Conservation (phyloP, 176 grass and related monocot genomes). For the Thinopyrum elongatum region DNA sequence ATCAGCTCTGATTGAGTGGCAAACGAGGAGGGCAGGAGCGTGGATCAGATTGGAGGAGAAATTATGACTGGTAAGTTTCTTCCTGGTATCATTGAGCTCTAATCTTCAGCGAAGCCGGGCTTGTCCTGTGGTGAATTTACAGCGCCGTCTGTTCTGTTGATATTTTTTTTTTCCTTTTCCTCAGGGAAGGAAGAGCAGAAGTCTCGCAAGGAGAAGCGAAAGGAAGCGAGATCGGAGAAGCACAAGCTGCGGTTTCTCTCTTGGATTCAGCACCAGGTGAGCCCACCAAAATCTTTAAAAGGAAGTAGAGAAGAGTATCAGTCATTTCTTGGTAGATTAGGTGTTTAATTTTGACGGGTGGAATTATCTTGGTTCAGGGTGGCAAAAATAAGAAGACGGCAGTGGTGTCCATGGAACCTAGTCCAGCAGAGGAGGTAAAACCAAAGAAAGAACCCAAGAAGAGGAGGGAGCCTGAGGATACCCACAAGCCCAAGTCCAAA, state of each 20-base stretch:
- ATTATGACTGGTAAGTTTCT: slow-evolving; percentile 24
- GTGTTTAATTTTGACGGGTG: neutral
- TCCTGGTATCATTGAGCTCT: neutral
- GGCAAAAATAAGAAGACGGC: slow-evolving; percentile 38
- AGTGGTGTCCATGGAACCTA: neutral
- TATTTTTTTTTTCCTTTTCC: neutral
- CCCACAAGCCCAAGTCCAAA: slow-evolving; percentile 47
- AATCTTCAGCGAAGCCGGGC: neutral
- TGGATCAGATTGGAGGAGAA: neutral
- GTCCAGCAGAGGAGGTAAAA: slow-evolving; percentile 31
- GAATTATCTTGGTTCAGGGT: slow-evolving; percentile 18
- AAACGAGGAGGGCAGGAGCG: neutral
- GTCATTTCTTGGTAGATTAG: neutral
- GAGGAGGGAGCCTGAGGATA: slow-evolving; percentile 36
- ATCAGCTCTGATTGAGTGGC: neutral
- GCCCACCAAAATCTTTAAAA: neutral
- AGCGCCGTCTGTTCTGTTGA: neutral
- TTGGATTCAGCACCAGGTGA: slow-evolving; percentile 63
- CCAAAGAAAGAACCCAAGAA: slow-evolving; percentile 34
- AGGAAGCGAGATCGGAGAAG: slow-evolving; percentile 50
- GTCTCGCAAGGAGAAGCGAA: slow-evolving; percentile 53
- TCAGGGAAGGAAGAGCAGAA: slow-evolving; percentile 29
- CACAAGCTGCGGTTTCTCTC: slow-evolving; percentile 40
- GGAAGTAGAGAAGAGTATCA: neutral
- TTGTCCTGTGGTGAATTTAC: neutral